These are phyloP conservation scores for Aureococcus anophagefferens DNA, from an alignment of 108 stramenopile genomes.

Conservation along the genomic window DNA sequence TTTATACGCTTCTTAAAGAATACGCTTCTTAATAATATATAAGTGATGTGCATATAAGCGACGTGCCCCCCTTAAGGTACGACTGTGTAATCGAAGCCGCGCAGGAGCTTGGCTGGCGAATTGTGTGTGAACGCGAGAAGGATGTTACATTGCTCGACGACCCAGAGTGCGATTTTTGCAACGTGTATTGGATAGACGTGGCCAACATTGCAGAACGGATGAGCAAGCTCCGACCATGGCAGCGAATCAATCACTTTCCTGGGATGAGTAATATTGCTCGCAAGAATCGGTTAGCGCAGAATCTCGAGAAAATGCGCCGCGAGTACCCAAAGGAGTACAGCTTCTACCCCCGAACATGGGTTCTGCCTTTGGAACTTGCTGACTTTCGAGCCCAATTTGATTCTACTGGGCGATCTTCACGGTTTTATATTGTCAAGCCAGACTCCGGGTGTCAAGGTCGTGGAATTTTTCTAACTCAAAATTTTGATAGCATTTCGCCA, in stretches of 20 bases:
- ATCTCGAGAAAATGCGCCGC: constrained; percentile 58
- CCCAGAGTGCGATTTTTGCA: constrained; percentile 23
- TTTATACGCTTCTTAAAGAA: too few species aligned
- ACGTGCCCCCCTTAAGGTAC: too few species aligned
- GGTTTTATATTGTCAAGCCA: constrained; percentile 66
- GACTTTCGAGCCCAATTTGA: constrained; percentile 50
- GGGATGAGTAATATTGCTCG: constrained; percentile 70
- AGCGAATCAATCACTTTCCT: constrained; percentile 65
- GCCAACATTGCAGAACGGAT: constrained; percentile 54
- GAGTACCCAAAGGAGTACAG: constrained; percentile 55
- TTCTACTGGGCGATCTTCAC: constrained; percentile 41
- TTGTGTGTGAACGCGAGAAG: background rate
- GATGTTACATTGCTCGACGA: background rate
- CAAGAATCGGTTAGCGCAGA: constrained; percentile 62
- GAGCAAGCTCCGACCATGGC: constrained; percentile 52
- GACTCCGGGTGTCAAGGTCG: constrained; percentile 65
- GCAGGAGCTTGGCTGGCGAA: background rate
- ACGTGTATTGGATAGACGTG: constrained; percentile 63
- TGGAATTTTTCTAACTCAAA: constrained; percentile 55
- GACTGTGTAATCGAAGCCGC: background rate
- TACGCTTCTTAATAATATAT: too few species aligned
- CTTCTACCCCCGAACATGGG: constrained; percentile 67
- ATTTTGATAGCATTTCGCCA: background rate
- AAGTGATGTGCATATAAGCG: too few species aligned
- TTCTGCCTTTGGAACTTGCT: constrained; percentile 31